Evolutionary conservation across 805 yeast species (phyloP).

Genomic region (Suhomyces xylopsoci): DNA sequence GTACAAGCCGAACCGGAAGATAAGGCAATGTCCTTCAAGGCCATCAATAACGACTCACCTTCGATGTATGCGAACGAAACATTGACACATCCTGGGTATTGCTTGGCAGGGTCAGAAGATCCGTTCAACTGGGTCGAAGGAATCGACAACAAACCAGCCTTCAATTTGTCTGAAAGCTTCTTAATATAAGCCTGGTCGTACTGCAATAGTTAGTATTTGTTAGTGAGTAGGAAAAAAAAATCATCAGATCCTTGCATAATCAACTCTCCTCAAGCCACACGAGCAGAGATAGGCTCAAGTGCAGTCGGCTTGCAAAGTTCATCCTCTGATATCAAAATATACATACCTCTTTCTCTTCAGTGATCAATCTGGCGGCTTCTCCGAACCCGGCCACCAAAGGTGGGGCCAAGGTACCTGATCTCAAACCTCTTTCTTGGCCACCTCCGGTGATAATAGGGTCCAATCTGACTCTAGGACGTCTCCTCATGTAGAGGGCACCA

Average conservation of each 20-base stretch:
- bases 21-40: constrained; percentile 92
- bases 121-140: constrained; percentile 93
- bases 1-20: constrained; percentile 98
- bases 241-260: constrained; percentile 20
- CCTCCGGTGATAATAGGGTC: constrained; percentile 96
- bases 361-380: constrained; percentile 88
- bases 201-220: constrained; percentile 8
- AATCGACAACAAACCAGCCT: constrained; percentile 67
- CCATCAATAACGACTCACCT: constrained; percentile 97
- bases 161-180: constrained; percentile 68
- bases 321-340: constrained; percentile 1
- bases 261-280: background rate
- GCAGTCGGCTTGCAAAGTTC: background rate
- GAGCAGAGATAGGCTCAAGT: constrained; percentile 1
- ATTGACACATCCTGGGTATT: constrained; percentile 92
- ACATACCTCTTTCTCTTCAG: constrained; percentile 54
- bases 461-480: constrained; percentile 96
- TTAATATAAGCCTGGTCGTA: constrained; percentile 71
- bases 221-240: constrained; percentile 2
- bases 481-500: constrained; percentile 92
- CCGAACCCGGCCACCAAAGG: constrained; percentile 95
- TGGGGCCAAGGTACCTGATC: constrained; percentile 97
- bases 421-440: constrained; percentile 97
- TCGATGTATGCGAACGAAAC: constrained; percentile 96
- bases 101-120: constrained; percentile 46